A percentile compares a stretch with the other conserved stretches of the same genome.
phyloP scores from a whole-genome alignment of 31 red algal species.

The Odonthalia washingtoniensis region DNA sequence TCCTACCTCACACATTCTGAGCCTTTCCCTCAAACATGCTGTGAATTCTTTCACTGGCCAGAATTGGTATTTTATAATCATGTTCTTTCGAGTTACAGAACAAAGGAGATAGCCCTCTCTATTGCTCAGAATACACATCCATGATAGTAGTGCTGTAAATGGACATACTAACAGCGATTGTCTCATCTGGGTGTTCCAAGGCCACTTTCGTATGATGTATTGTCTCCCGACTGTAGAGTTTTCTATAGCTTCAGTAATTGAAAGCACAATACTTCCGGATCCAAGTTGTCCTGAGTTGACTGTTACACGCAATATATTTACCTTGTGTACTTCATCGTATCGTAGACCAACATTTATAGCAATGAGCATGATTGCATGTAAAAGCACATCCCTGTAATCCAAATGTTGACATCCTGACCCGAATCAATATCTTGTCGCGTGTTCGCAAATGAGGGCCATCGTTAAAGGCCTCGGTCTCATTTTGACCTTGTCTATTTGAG shows the following conservation, averaged over 20 bases:
- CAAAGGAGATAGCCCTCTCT: slow-evolving; percentile 35
- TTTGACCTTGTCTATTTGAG: no score
- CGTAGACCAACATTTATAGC: slow-evolving; percentile 36
- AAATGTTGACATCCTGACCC: background rate
- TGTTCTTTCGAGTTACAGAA: slow-evolving; percentile 17
- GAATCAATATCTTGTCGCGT: slow-evolving; percentile 38
- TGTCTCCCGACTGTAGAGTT: slow-evolving; percentile 40
- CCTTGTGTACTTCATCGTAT: slow-evolving; percentile 36
- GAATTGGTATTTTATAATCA: background rate
- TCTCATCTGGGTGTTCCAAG: slow-evolving; percentile 25
- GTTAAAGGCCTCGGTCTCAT: slow-evolving; percentile 18
- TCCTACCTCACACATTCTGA: slow-evolving; percentile 11
- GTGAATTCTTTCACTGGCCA: slow-evolving; percentile 17
- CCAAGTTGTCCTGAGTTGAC: background rate
- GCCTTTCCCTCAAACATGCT: background rate
- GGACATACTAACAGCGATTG: slow-evolving; percentile 44
- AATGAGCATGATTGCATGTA: slow-evolving; percentile 47
- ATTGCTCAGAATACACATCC: slow-evolving; percentile 38
- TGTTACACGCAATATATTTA: background rate
- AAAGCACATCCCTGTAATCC: slow-evolving; percentile 19
- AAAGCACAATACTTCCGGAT: background rate
- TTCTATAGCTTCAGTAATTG: slow-evolving; percentile 22
- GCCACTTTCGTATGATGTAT: slow-evolving; percentile 35
- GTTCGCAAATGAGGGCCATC: slow-evolving; percentile 31
- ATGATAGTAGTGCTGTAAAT: slow-evolving; percentile 40